Evolutionary conservation across 164 flowering plant genomes (phyloP), one percentile per base, ranked within the genome.

Genomic region (grape (Vitis vinifera)): DNA sequence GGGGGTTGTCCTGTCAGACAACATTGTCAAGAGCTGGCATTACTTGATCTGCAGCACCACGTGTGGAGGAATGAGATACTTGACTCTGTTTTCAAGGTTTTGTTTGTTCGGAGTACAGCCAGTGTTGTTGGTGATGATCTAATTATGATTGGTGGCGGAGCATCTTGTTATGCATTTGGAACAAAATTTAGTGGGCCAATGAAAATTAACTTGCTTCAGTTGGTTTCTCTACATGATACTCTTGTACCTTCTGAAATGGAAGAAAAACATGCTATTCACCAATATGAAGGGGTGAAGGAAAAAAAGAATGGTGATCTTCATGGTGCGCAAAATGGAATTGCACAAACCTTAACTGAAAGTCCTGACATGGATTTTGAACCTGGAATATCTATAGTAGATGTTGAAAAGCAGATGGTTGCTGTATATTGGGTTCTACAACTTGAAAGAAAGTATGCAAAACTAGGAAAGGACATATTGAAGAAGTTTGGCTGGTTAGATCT

Each of bases 121-220:
- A 86, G 67, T 77, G 81, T 93, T 72, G 74, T 90, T 62, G 87
- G 84, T 70, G 86, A 90, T 85, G 82, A 89, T 77, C 85, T 95
- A 72, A 66, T 93, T 67, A 61, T 95, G 62, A 68, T 91, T 68
- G 98, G 99, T 78, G 98, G 98, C 63, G 98, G 99, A 37, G 96
- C 97, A 61, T 75, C 99, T 56, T 91, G 97, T 81, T 95, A 90
- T 84, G 99, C 99, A 62, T 95, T 95, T 84, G 99, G 99, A 59
- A 87, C 99, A 52, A 91, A 83, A 80, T 95, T 95, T 67, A 93
- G 87, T 69, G 91, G 85, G 77, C 96, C 98, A 27, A 59, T 82
- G 75, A 87, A 78, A 77, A 81, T 91, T 44, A 78, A 81, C 76
- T 76, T 93, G 86, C 81, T 71, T 56, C 81, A 79, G 8, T 37